Percentiles rank a stretch among this genome's conserved stretches.
These are phyloP conservation scores for Ophiocordyceps camponoti-saundersi DNA, from an alignment of 2,329 filamentous ascomycete species.

Conservation along the genomic window DNA sequence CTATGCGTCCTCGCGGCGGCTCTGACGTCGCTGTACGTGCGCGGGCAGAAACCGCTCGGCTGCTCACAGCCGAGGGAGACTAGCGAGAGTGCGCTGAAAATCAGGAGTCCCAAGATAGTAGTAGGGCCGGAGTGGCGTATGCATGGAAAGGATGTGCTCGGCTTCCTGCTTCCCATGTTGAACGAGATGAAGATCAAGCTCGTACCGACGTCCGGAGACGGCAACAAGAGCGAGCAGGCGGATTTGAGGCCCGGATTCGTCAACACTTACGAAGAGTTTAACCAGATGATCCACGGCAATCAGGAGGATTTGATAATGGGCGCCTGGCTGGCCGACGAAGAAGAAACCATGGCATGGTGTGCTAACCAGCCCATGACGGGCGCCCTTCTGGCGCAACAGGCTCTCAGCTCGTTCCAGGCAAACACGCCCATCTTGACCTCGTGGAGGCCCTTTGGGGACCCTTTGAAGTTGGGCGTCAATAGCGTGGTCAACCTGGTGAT, in stretches of 20 bases:
- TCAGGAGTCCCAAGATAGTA: slow-evolving; percentile 11
- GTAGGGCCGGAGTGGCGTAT: slow-evolving; percentile 21
- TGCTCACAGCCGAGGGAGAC: slow-evolving; percentile 34
- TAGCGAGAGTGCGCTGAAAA: slow-evolving; percentile 23
- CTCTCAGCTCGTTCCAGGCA: slow-evolving; percentile 47
- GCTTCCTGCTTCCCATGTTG: slow-evolving; percentile 24
- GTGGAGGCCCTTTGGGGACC: slow-evolving; percentile 60
- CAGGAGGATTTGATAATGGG: slow-evolving; percentile 58
- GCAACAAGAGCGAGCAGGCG: neutral
- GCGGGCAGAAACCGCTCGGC: slow-evolving; percentile 29
- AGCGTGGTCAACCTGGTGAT: slow-evolving; percentile 62
- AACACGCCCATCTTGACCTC: slow-evolving; percentile 53
- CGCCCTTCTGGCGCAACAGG: slow-evolving; percentile 46
- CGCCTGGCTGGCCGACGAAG: slow-evolving; percentile 53
- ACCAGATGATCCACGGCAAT: slow-evolving; percentile 41
- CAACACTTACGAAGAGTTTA: slow-evolving; percentile 51
- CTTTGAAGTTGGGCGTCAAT: slow-evolving; percentile 51
- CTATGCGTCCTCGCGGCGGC: slow-evolving; percentile 69
- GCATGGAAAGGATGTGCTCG: slow-evolving; percentile 9
- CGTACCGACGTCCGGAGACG: neutral
- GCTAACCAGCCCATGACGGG: slow-evolving; percentile 42
- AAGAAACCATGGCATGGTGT: slow-evolving; percentile 51
- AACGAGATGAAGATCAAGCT: neutral
- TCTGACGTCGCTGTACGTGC: slow-evolving; percentile 61
- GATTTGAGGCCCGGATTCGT: slow-evolving; percentile 30